Evolutionary conservation across 805 yeast genomes (phyloP).

Genomic region (Candida takata): DNA sequence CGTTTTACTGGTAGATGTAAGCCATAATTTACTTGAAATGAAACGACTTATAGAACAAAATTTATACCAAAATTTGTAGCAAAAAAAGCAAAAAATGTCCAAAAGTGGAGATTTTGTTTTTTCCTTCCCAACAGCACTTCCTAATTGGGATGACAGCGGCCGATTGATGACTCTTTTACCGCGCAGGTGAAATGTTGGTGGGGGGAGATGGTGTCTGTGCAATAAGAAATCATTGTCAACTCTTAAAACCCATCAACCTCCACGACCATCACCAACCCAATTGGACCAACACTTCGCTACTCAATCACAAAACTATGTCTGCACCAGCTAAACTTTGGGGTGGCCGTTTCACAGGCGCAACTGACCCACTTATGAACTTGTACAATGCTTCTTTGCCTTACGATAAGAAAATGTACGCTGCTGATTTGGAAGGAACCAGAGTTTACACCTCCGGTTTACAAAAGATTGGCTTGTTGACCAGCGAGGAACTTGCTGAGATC

Average conservation of each 20-base stretch:
- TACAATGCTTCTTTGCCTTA: constrained; percentile 96
- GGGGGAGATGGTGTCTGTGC: too few species aligned
- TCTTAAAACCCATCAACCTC: too few species aligned
- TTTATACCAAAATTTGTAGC: too few species aligned
- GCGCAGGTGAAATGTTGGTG: too few species aligned
- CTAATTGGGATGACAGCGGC: not conserved
- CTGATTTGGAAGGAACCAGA: constrained; percentile 89
- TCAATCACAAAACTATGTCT: constrained; percentile 11
- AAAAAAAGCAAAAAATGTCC: not conserved
- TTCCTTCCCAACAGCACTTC: not conserved
- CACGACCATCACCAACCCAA: too few species aligned
- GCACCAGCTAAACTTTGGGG: constrained; percentile 78
- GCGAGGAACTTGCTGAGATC: constrained; percentile 69
- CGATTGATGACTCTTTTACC: too few species aligned
- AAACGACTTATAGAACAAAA: too few species aligned
- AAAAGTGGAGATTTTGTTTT: not conserved
- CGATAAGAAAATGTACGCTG: constrained; percentile 90
- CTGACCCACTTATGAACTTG: constrained; percentile 95
- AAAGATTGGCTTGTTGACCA: constrained; percentile 68
- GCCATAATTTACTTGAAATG: constrained; percentile 45
- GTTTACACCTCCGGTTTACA: constrained; percentile 85
- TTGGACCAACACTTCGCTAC: not conserved
- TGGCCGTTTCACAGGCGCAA: constrained; percentile 94
- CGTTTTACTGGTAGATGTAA: constrained; percentile 97
- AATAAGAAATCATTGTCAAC: too few species aligned